Evolutionary conservation across 1,139 yeast species (phyloP), one percentile per base, ranked within the genome.

Genomic region (Suhomyces anneliseae): DNA sequence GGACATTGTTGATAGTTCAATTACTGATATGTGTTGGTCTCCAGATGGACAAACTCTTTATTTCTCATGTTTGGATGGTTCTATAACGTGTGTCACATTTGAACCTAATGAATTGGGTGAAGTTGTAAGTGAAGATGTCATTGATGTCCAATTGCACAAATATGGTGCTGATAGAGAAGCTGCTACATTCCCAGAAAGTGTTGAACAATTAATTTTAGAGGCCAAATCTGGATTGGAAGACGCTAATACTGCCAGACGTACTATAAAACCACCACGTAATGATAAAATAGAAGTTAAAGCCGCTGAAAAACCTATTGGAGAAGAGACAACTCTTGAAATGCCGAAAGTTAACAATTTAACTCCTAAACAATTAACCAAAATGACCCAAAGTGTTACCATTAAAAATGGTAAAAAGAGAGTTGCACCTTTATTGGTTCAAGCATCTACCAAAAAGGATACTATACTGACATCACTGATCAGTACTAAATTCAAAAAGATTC

Each of bases 91-190:
- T n/a, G 73, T 90, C 1, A 59, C 70, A 8, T 93, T 93, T 62
- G 90, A 82, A 26, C 65, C 68, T 2, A 74, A 78, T 36, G 99
- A 93, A 60, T 69, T 93, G 34, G 99, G 99, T 2, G 71, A 68
- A 35, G 82, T 83, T 3, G 81, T 88, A 1, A 82, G 93, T 10
- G 89, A 81, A 38, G 86, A 81, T 48, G 58, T 65, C 39, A 83
- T 87, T 50, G 85, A 81, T 50, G 75, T 79, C 42, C 89, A 87
- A 51, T 74, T 93, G 49, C 83, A 85, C 53, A 78, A 90, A 54
- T 93, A 87, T 61, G 99, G 99, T 50, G 92, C 89, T 3, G 96
- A 89, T 54, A 77, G 92, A 50, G 97, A 90, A 53, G 81, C 88
- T 7, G 76, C 86, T 66, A 84, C 85, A 15, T 86, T 90, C 57